Percentiles rank a stretch among this genome's conserved stretches.
phyloP scores from a whole-genome alignment of 1,139 yeast species.

The Geotrichum bryndzae region DNA sequence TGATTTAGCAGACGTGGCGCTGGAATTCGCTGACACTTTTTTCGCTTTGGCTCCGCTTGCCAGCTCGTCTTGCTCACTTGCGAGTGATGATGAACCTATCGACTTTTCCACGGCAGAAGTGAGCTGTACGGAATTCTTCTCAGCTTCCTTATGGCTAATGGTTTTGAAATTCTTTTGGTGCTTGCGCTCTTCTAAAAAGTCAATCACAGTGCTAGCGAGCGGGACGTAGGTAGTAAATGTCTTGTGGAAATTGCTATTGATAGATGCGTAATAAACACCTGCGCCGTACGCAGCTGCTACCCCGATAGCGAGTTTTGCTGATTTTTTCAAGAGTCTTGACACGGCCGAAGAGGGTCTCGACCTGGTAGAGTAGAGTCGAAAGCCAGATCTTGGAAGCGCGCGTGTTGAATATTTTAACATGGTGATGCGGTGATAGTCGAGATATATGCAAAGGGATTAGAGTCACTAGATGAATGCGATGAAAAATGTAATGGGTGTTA shows the following conservation, averaged over 20 bases:
- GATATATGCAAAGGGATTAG: too few species aligned
- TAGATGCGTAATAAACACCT: slow-evolving; percentile 15
- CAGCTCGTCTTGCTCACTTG: slow-evolving; percentile 3
- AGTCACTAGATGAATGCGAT: too few species aligned
- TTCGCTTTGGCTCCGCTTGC: slow-evolving; percentile 1
- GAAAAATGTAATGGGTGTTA: too few species aligned
- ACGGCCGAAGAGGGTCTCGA: slow-evolving; percentile 3
- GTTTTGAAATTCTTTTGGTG: slow-evolving; percentile 17
- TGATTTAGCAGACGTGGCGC: slow-evolving; percentile 9
- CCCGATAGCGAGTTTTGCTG: slow-evolving; percentile 2
- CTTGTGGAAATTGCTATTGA: slow-evolving; percentile 7
- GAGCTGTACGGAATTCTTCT: neutral
- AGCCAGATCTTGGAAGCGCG: neutral
- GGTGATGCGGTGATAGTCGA: neutral
- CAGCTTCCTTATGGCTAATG: neutral
- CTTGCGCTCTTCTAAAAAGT: slow-evolving; percentile 28
- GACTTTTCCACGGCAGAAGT: slow-evolving; percentile 7
- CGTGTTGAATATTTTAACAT: slow-evolving; percentile 10
- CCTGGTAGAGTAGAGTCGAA: neutral
- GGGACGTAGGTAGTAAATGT: slow-evolving; percentile 26
- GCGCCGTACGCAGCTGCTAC: slow-evolving; percentile 8
- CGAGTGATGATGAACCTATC: slow-evolving; percentile 4
- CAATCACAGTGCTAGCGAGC: slow-evolving; percentile 24
- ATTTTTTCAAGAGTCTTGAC: slow-evolving; percentile 1
- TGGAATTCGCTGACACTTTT: slow-evolving; percentile 1